Evolutionary conservation across 441 rosid genomes (phyloP), one percentile per base, ranked within the genome.

Genomic region (Metrosideros polymorpha): DNA sequence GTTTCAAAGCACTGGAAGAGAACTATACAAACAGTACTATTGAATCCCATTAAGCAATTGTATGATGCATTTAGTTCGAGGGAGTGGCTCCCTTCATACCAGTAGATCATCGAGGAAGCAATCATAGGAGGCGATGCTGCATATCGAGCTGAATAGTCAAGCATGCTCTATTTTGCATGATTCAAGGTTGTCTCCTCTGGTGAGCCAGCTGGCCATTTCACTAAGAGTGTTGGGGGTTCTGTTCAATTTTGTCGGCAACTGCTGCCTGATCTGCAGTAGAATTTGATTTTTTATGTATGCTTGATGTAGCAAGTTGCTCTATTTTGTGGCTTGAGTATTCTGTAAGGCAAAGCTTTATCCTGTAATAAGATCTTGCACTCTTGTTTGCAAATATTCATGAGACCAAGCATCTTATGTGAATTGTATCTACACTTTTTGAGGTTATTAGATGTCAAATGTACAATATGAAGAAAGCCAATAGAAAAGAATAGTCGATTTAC

Each of bases 1-100:
- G 91, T 85, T 92, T 92, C 94, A 85, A 86, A 88, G 89, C 85
- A 66, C 85, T 95, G 93, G 93, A 92, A 82, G 94, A 92, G 83
- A 90, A 91, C 15, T 19, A 88, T 83, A 54, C 83, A 76, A 85
- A 43, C 85, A 87, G 83, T 6, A 85, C 82, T 84, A 89, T 57
- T 63, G 89, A 84, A 84, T 87, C 93, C 53, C 84, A 86, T 89
- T 92, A 84, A 84, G 91, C 85, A 71, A 84, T 90, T 91, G 92
- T 84, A 61, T 56, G 83, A 88, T 87, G 83, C 93, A 94, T 47
- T 83, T 91, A 59, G 53, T 91, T 87, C 91, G 85, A 88, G 82
- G 88, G 87, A 89, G 82, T 84, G 90, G 92, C 71, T 91, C 90
- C 49, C 56, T 76, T 83, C 91, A 39, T 32, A 87, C 89, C 85